Conservation (phyloP, 257 asterid genomes). For the Anisodus tanguticus region DNA sequence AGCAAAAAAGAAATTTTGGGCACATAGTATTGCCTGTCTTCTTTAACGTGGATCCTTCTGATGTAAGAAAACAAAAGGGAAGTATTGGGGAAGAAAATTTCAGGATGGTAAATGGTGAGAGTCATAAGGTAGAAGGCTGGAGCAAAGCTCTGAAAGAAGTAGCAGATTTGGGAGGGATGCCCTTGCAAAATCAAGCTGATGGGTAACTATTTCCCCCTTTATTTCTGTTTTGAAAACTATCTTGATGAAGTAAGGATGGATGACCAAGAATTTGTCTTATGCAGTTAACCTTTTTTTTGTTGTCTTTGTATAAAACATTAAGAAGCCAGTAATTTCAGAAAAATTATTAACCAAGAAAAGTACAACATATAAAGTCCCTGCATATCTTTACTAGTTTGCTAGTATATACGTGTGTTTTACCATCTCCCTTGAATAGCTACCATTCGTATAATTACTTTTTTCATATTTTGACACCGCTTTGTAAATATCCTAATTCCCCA, state of each 20-base stretch:
- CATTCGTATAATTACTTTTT: too few relatives aligned
- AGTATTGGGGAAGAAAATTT: neutral
- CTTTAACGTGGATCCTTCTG: constrained; percentile 28
- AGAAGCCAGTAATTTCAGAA: neutral
- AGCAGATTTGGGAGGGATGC: constrained; percentile 34
- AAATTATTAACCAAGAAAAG: neutral
- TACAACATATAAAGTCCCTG: neutral
- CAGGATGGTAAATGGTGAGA: neutral
- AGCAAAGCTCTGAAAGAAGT: constrained; percentile 22
- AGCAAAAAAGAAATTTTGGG: constrained; percentile 10
- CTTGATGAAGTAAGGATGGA: neutral
- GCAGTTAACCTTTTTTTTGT: neutral
- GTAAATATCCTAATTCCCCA: too few relatives aligned
- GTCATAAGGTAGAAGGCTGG: neutral
- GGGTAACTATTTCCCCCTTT: constrained; percentile 6
- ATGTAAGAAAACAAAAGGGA: constrained; percentile 29
- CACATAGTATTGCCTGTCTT: constrained; percentile 32
- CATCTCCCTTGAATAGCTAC: too few relatives aligned
- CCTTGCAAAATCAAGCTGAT: constrained; percentile 30
- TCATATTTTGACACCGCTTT: too few relatives aligned
- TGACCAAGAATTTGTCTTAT: too few relatives aligned
- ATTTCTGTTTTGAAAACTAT: neutral
- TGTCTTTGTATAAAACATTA: neutral
- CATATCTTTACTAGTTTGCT: neutral
- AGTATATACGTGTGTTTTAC: too few relatives aligned